A percentile compares a stretch with the other conserved stretches of the same genome.
Evolutionary conservation across 257 asterid genomes (phyloP).

Genomic region (Penstemon eatonii): DNA sequence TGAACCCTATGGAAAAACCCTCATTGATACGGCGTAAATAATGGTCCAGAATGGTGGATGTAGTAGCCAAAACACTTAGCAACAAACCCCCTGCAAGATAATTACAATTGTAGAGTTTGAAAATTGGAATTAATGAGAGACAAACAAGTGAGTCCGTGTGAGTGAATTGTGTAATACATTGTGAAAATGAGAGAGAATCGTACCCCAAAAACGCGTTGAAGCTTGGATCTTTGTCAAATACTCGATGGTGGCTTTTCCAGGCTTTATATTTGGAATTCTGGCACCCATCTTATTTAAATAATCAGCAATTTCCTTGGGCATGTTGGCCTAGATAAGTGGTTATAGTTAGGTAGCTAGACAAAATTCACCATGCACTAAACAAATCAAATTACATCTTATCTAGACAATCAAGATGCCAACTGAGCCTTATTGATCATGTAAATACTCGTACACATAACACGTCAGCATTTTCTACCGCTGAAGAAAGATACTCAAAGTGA

Average conservation of each 20-base stretch:
- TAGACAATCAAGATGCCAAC: no score
- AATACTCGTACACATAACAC: no score
- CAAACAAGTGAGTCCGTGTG: conserved; percentile 8
- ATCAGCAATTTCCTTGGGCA: conserved; percentile 98
- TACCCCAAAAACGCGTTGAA: conserved; percentile 99
- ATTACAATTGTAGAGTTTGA: conserved; percentile 9
- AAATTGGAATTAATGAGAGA: not conserved
- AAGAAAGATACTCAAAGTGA: no score
- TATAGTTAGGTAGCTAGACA: not conserved
- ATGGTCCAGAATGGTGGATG: conserved; percentile 81
- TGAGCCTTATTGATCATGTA: no score
- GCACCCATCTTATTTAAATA: conserved; percentile 98
- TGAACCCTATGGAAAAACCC: conserved; percentile 92
- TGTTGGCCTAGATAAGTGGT: conserved; percentile 65
- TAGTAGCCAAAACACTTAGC: conserved; percentile 83
- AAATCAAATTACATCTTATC: no score
- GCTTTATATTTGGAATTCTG: conserved; percentile 84
- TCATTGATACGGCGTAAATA: conserved; percentile 73
- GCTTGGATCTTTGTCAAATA: conserved; percentile 93
- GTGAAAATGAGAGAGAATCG: conserved; percentile 17
- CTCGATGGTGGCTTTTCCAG: conserved; percentile 94
- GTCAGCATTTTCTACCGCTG: no score
- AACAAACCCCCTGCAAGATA: conserved; percentile 79
- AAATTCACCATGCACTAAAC: no score
- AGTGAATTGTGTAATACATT: not conserved